Conservation (phyloP, 352 stramenopile genomes). For the Globisporangium spinosum region DNA sequence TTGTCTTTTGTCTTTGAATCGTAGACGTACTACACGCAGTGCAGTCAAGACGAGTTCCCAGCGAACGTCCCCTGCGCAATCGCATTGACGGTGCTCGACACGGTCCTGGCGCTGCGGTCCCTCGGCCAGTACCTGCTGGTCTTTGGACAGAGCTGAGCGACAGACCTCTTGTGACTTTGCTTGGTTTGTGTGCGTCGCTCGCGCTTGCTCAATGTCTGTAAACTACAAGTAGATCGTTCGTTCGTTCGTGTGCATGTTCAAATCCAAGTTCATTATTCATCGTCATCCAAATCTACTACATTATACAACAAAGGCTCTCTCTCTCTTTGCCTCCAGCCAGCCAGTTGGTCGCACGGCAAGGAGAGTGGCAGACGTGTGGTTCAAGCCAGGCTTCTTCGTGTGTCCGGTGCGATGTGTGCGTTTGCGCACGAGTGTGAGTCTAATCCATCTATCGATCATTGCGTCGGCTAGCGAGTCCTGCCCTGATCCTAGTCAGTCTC, state of each 20-base stretch:
- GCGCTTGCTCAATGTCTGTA: neutral
- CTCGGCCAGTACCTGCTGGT: constrained; percentile 1
- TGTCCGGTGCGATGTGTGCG: neutral
- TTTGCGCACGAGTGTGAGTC: constrained; percentile 2
- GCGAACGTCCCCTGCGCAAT: constrained; percentile 58
- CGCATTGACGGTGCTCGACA: constrained; percentile 34
- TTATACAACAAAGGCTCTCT: constrained; percentile 16
- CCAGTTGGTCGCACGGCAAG: neutral
- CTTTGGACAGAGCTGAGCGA: constrained; percentile 4
- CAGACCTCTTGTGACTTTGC: neutral
- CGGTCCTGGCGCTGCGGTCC: constrained; percentile 15
- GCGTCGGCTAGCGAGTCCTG: neutral
- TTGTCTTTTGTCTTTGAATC: neutral
- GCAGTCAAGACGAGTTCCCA: constrained; percentile 49
- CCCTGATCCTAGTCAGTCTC: neutral
- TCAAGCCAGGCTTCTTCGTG: neutral
- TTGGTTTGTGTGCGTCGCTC: neutral
- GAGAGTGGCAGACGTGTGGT: neutral
- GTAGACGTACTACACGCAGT: constrained; percentile 44
- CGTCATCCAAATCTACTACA: constrained; percentile 19
- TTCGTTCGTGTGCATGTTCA: constrained; percentile 1
- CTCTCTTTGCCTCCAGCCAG: neutral
- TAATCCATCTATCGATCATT: constrained; percentile 5
- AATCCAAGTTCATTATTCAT: constrained; percentile 16
- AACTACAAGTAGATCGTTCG: constrained; percentile 3